Base-by-base conservation (phyloP, 2,329 filamentous ascomycete genomes). In the Hymenoscyphus albidus region DNA sequence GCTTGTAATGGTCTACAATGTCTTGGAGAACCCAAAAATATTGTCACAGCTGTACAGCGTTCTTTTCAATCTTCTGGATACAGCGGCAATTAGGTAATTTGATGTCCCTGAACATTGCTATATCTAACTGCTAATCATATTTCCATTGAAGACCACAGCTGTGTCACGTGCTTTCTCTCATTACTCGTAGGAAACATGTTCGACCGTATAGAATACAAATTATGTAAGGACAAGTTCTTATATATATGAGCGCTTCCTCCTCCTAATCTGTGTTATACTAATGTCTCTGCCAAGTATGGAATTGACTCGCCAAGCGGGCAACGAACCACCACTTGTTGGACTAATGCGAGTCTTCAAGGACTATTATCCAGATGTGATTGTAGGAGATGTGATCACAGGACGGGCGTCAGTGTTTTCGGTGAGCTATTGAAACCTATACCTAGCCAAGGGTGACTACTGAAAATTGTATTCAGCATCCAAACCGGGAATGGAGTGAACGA, bases 321-420 rank as follows among this genome's bases (percentile, higher is more conserved):
- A 90, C 72, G 92, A 96, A 63, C 89, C 88, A 59, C 84, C 87
- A 61, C 79, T 96, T 42, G 82, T 90, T 44, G 90, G 90, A 2
- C 80, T 96, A 18, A 79, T 96, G 59, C 85, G 89, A 63, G 86
- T 94, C n/a, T 96, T 89, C 79, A 95, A 95, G 74, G 92, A 94
- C 74, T 96, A 94, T 76, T 96, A 94, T 72, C 92, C 92, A 0
- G 92, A 96, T 74, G 91, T 96, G 62, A 91, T 96, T 65, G 84
- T 94, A 14, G 90, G 89, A 27, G 88, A 89, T 68, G 80, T 85
- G 3, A 83, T 86, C 38, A 80, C 81, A 62, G 85, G 85, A 44
- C 83, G 83, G 65, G 85, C 86, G 0, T 83, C 85, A 3, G 81
- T 85, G 0, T 89, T 89, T 75, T 87, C 85, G 76, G 83, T 85